A percentile compares a stretch with the other conserved stretches of the same genome.
Evolutionary conservation across 108 stramenopile species (phyloP).

Genomic region (Cyclotella kingstonii): DNA sequence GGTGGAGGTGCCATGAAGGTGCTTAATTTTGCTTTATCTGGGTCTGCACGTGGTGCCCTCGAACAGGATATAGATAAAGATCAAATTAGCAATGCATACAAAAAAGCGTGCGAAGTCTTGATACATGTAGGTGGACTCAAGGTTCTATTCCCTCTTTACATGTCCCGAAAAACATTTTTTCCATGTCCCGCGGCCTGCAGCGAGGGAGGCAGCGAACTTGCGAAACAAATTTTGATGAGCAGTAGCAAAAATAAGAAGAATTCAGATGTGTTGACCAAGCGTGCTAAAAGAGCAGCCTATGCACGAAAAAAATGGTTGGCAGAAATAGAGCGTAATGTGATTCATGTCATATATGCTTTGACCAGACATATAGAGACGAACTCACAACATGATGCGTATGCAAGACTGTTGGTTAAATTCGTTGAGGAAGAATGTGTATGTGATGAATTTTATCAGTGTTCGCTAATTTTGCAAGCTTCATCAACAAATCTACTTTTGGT

Average conservation of each 20-base stretch:
- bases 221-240: conserved; percentile 16
- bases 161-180: conserved; percentile 52
- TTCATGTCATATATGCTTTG: conserved; percentile 64
- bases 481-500: not conserved
- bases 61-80: not conserved
- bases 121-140: conserved; percentile 67
- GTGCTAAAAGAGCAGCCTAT: conserved; percentile 52
- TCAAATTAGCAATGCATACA: conserved; percentile 20
- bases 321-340: conserved; percentile 48
- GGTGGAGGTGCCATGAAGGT: conserved; percentile 62
- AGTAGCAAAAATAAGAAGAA: not conserved
- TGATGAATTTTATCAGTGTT: too few relatives aligned
- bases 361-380: conserved; percentile 58
- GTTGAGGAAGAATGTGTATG: conserved; percentile 61
- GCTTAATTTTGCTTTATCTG: conserved; percentile 61
- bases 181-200: conserved; percentile 58
- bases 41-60: not conserved
- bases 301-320: conserved; percentile 58
- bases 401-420: conserved; percentile 69
- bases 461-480: not conserved
- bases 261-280: conserved; percentile 25
- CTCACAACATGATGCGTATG: conserved; percentile 65
- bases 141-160: conserved; percentile 65
- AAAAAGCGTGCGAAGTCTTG: conserved; percentile 61
- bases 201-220: conserved; percentile 40